A percentile compares a stretch with the other conserved stretches of the same genome.
phyloP scores from a whole-genome alignment of 2,329 filamentous ascomycete genomes.

The Pseudogymnoascus sp. region DNA sequence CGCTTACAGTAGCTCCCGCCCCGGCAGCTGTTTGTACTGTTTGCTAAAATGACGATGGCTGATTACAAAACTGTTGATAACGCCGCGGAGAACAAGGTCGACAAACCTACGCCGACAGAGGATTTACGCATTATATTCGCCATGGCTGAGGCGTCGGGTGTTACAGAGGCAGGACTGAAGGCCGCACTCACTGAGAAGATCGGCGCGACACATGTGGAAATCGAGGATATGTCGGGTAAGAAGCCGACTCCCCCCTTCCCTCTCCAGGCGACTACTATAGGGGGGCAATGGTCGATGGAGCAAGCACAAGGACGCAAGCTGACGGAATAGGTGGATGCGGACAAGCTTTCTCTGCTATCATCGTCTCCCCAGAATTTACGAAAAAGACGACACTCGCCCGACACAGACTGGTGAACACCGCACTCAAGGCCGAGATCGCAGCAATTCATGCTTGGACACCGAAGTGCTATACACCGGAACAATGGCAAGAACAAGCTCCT shows the following conservation, averaged over 20 bases:
- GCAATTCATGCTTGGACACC: conserved; percentile 72
- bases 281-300: not conserved
- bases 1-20: conserved; percentile 7
- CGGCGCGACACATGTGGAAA: conserved; percentile 71
- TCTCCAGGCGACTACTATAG: not conserved
- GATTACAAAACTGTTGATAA: conserved; percentile 17
- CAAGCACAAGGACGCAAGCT: not conserved
- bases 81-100: conserved; percentile 18
- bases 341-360: conserved; percentile 62
- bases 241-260: conserved; percentile 17
- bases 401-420: conserved; percentile 60
- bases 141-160: conserved; percentile 50
- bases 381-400: conserved; percentile 57
- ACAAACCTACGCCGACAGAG: conserved; percentile 17
- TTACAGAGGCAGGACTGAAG: conserved; percentile 67
- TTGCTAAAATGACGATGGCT: conserved; percentile 34
- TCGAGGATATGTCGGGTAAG: conserved; percentile 86
- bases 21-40: conserved; percentile 27
- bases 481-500: conserved; percentile 60
- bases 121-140: conserved; percentile 26
- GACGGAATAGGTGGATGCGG: conserved; percentile 55
- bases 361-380: conserved; percentile 53
- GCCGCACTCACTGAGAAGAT: conserved; percentile 62
- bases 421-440: conserved; percentile 62
- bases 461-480: conserved; percentile 65